These are phyloP conservation scores for Colletotrichum incanum DNA, from an alignment of 2,329 filamentous ascomycete species.

Conservation along the genomic window DNA sequence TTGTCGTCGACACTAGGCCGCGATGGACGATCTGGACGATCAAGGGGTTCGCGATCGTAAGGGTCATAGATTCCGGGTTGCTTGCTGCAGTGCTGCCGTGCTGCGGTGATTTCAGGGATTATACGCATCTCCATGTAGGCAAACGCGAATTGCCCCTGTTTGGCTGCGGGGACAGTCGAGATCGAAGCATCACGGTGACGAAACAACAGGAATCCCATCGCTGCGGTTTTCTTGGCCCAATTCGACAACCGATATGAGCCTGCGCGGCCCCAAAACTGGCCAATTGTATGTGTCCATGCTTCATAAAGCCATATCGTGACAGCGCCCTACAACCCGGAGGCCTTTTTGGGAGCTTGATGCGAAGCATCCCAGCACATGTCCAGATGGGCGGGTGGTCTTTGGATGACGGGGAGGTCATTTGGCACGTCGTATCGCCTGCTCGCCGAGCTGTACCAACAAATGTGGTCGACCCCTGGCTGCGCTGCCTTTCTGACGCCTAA, in stretches of 20 bases:
- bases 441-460: constrained; percentile 7
- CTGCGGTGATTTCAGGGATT: background rate
- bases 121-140: background rate
- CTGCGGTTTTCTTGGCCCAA: background rate
- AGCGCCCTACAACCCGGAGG: background rate
- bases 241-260: background rate
- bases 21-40: constrained; percentile 7
- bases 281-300: background rate
- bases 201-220: constrained; percentile 1
- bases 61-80: background rate
- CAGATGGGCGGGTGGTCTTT: background rate
- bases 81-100: background rate
- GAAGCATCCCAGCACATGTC: background rate
- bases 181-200: constrained; percentile 27
- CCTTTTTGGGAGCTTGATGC: background rate
- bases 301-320: background rate
- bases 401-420: constrained; percentile 1
- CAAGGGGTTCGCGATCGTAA: constrained; percentile 3
- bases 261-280: background rate
- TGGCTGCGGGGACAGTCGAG: background rate
- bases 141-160: background rate
- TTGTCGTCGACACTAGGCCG: background rate
- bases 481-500: background rate
- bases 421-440: constrained; percentile 14
- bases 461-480: background rate